Evolutionary conservation across 1,284 basidiomycete genomes (phyloP), one percentile per base, ranked within the genome.

Genomic region (Pseudozyma hubeiensis): DNA sequence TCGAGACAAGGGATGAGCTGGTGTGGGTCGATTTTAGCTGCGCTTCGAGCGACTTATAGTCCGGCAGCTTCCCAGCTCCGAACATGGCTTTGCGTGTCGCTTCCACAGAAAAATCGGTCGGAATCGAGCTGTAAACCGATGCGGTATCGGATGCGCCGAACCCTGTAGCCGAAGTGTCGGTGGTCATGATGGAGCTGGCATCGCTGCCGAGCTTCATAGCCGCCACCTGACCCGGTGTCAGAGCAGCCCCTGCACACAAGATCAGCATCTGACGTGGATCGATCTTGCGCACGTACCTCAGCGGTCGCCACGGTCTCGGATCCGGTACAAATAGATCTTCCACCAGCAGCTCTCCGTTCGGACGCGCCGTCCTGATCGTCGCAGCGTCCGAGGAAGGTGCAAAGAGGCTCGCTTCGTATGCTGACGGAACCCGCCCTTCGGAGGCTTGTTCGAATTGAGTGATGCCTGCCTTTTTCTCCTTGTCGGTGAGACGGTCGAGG

Each of bases 211-310:
- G n/a, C 37, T 61, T 61, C 39, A 69, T 49, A 14, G 69, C 74
- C 7, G 63, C 70, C 7, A 70, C 65, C 49, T 78, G 72, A 4
- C 62, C 64, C 1, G 57, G 62, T 14, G 70, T 75, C 41, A 81
- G 46, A 10, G 70, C 63, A 48, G 75, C 67, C 5, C 79, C 79
- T 2, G 79, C 74, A 30, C 74, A 74, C 4, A 84, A 57, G 17
- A 84, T 64, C 24, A 84, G 78, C 61, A 82, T 60, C 64, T 84
- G 82, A 1, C 81, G 71, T 5, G 82, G 82, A 51, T 83, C 80
- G 7, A 71, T 72, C 29, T 82, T 75, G 24, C 82, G 75, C 19
- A 84, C 81, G 33, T 79, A 75, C 2, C 82, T 74, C 34, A 81
- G 68, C 24, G 82, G 80, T 24, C 71, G 68, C 75, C 72, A 81